These are phyloP conservation scores for Alloteropsis semialata DNA, from an alignment of 176 grass and related monocot genomes.

Conservation along the genomic window DNA sequence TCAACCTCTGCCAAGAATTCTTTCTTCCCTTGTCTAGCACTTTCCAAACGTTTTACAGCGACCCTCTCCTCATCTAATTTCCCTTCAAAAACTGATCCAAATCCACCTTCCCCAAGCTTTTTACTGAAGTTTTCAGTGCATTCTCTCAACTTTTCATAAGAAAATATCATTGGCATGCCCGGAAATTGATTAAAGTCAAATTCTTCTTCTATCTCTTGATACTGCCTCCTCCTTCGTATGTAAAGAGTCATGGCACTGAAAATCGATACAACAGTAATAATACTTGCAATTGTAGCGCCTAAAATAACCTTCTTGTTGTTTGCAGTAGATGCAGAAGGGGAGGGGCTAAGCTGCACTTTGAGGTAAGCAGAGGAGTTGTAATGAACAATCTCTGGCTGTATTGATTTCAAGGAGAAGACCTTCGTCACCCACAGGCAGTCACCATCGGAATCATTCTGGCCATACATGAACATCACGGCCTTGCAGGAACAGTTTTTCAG, in stretches of 20 bases:
- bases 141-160: conserved; percentile 16
- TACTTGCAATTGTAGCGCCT: conserved; percentile 3
- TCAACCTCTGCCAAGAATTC: conserved; percentile 29
- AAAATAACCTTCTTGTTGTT: background rate
- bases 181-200: conserved; percentile 31
- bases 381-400: conserved; percentile 21
- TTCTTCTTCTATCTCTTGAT: conserved; percentile 22
- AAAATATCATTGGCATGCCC: conserved; percentile 22
- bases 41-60: conserved; percentile 34
- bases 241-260: background rate
- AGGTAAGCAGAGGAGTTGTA: conserved; percentile 44
- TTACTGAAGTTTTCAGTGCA: conserved; percentile 24
- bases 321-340: background rate
- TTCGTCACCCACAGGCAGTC: conserved; percentile 15
- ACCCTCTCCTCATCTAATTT: conserved; percentile 32
- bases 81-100: conserved; percentile 38
- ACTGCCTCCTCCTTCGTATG: conserved; percentile 8
- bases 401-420: conserved; percentile 40
- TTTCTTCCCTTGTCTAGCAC: conserved; percentile 10
- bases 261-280: background rate
- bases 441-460: background rate
- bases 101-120: conserved; percentile 47
- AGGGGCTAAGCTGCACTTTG: conserved; percentile 40
- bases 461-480: conserved; percentile 23
- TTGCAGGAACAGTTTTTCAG: conserved; percentile 45